A percentile compares a stretch with the other conserved stretches of the same genome.
Evolutionary conservation across 2,329 filamentous ascomycete genomes (phyloP).

Genomic region (Verticillium zaregamsianum): DNA sequence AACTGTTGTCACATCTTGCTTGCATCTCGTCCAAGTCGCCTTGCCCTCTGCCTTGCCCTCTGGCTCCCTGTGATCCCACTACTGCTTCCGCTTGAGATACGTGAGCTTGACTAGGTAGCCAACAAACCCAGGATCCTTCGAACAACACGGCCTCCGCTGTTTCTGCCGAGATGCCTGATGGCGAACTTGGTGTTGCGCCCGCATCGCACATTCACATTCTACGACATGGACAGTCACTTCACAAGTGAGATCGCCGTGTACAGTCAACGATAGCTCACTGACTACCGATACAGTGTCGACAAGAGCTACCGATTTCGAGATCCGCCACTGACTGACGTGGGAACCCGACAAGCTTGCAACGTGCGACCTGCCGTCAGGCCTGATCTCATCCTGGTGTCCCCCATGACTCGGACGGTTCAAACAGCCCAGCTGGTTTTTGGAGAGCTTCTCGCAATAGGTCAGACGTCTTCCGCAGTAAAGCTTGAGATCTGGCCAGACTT

Average conservation of each 20-base stretch:
- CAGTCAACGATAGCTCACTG: not conserved
- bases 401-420: slow-evolving; percentile 4
- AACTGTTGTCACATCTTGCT: too few relatives aligned
- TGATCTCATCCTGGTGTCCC: slow-evolving; percentile 3
- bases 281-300: not conserved
- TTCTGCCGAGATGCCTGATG: too few relatives aligned
- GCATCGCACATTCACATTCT: not conserved
- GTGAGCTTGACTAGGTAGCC: too few relatives aligned
- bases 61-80: too few relatives aligned
- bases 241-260: not conserved
- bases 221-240: slow-evolving; percentile 1
- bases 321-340: slow-evolving; percentile 1
- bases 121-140: too few relatives aligned
- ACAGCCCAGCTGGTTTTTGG: not conserved
- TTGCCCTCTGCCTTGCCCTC: too few relatives aligned
- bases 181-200: too few relatives aligned
- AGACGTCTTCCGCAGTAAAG: not conserved
- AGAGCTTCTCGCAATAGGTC: not conserved
- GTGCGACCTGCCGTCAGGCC: not conserved
- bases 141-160: too few relatives aligned
- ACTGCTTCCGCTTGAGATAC: too few relatives aligned
- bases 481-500: slow-evolving; percentile 3
- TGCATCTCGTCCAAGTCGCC: too few relatives aligned
- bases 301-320: not conserved
- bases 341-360: not conserved